Conservation (phyloP, 306 rosid genomes). For the Carpinus fangiana region DNA sequence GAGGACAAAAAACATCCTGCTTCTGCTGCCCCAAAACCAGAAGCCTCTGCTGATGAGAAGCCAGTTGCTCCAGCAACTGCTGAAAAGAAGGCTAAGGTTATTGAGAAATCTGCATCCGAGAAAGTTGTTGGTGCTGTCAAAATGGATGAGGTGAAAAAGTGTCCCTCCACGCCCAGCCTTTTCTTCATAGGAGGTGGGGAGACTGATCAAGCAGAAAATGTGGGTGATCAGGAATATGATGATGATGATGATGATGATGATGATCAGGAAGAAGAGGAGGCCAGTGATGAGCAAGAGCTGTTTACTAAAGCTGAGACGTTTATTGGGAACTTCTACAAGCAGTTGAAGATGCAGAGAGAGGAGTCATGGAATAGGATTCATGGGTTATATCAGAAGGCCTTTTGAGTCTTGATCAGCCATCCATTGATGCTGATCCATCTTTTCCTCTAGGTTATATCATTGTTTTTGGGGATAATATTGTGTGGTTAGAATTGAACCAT, state of each 20-base stretch:
- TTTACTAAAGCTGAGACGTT: conserved; percentile 75
- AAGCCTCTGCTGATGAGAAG: conserved; percentile 15
- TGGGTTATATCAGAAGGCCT: conserved; percentile 44
- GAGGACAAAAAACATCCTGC: conserved; percentile 36
- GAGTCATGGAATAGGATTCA: conserved; percentile 60
- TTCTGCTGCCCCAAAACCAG: conserved; percentile 23
- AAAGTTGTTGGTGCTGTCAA: conserved; percentile 26
- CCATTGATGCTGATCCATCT: not conserved
- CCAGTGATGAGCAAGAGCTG: conserved; percentile 54
- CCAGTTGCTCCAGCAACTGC: conserved; percentile 10
- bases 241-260: conserved; percentile 26
- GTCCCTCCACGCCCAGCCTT: conserved; percentile 64
- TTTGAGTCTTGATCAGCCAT: conserved; percentile 7
- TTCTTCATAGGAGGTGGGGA: conserved; percentile 59
- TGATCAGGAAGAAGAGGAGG: conserved; percentile 40
- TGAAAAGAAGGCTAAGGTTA: conserved; percentile 27
- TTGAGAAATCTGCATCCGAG: conserved; percentile 42
- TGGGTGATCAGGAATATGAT: conserved; percentile 20
- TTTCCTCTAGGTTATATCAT: not conserved
- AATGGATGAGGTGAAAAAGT: conserved; percentile 42
- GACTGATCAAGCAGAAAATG: conserved; percentile 27
- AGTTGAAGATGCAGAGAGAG: conserved; percentile 82
- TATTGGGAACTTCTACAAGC: conserved; percentile 76
- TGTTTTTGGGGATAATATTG: conserved; percentile 22
- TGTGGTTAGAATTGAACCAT: conserved; percentile 25